Percentiles rank a stretch among this genome's conserved stretches.
Evolutionary conservation across 2,329 filamentous ascomycete genomes (phyloP).

Genomic region (Botryotinia globosa): DNA sequence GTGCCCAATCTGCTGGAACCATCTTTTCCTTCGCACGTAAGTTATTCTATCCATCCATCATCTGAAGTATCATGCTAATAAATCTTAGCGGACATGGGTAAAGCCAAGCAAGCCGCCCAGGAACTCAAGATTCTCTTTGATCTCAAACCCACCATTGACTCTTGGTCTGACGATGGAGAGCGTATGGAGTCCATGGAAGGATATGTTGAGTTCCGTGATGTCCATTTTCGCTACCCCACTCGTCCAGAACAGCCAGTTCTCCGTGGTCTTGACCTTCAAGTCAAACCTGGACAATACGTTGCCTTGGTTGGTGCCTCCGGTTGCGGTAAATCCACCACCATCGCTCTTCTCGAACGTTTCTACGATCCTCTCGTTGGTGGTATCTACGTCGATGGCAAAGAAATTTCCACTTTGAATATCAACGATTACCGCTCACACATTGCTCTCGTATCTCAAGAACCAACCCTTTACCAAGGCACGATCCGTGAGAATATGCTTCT

Average conservation of each 20-base stretch:
- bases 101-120: slow-evolving; percentile 79
- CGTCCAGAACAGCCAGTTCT: slow-evolving; percentile 90
- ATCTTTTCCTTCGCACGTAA: slow-evolving; percentile 78
- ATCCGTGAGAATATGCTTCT: slow-evolving; percentile 89
- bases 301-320: slow-evolving; percentile 92
- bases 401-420: slow-evolving; percentile 77
- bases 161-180: slow-evolving; percentile 70
- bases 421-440: slow-evolving; percentile 82
- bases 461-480: slow-evolving; percentile 89
- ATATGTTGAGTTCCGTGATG: slow-evolving; percentile 81
- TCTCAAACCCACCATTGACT: slow-evolving; percentile 75
- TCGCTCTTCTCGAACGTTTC: slow-evolving; percentile 88
- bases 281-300: slow-evolving; percentile 77
- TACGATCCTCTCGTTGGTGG: slow-evolving; percentile 83
- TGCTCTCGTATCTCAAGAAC: slow-evolving; percentile 89
- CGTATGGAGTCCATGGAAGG: slow-evolving; percentile 65
- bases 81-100: slow-evolving; percentile 72
- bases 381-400: slow-evolving; percentile 77
- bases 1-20: slow-evolving; percentile 84
- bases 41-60: slow-evolving; percentile 18
- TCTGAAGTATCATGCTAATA: slow-evolving; percentile 23
- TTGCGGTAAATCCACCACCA: slow-evolving; percentile 92
- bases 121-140: slow-evolving; percentile 84
- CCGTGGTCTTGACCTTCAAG: slow-evolving; percentile 71
- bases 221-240: slow-evolving; percentile 93